Base-by-base conservation (phyloP, 768 basidiomycete genomes). In the Tubosaeta brunneosetosa region DNA sequence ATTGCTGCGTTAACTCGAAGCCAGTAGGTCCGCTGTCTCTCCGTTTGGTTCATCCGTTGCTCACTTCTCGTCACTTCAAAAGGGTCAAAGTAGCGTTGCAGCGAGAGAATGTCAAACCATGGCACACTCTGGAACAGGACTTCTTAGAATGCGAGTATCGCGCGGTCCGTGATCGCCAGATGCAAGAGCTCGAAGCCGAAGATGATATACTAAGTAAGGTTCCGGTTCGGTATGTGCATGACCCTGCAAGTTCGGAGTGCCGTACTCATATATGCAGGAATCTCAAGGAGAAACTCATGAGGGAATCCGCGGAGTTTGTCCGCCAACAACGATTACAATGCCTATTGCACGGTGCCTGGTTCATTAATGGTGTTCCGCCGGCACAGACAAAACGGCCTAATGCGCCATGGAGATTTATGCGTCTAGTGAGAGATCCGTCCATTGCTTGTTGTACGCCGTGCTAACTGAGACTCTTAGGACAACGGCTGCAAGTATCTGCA, bases 291-390 rank as follows among this genome's bases (percentile, higher is more conserved):
- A 90, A 91, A 58, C 74, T 97, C 19, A 89, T 89, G 75, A 91
- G 84, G 62, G 93, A 97, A 66, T 92, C 90, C 13, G 91, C 82
- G 58, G 90, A 92, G 63, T 94, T 94, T 61, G 88, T 97, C 19
- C 78, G 86, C 38, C 85, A 88, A 65, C 93, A 97, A 68, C 79
- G 93, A 49, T 86, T 94, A 62, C 86, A 90, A 57, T 94, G 92
- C 63, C 70, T 97, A 36, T 72, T 91, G 43, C 86, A 92, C 65
- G 93, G 93, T 31, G 88, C 91, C 19, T 97, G 93, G 93, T 94
- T 97, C 68, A 81, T 90, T 56, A 92, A 86, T 61, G 91, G 84
- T 1, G 71, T 87, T 36, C 83, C 84, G 0, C 70, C 76, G 38
- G 58, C 71, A 25, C 62, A 72, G 14, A 77, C 77, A 16, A 79